A percentile compares a stretch with the other conserved stretches of the same genome.
Evolutionary conservation across 2,329 filamentous ascomycete genomes (phyloP).

Genomic region (Sporothrix curviconia): DNA sequence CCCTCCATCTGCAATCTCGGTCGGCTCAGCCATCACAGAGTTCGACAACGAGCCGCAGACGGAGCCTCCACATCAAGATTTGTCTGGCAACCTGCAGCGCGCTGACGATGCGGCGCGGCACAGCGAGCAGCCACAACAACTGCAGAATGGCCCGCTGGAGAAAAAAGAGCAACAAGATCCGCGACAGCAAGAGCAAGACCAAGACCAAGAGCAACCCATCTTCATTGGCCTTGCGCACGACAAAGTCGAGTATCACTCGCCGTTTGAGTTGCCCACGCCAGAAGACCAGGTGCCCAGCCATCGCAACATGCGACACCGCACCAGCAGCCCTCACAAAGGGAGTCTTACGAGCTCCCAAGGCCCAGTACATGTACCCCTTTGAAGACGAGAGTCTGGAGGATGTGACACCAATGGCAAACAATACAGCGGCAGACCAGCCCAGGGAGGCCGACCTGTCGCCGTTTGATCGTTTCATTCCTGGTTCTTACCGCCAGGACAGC

Average conservation of each 20-base stretch:
- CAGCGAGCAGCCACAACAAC: too few relatives aligned
- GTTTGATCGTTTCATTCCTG: constrained; percentile 12
- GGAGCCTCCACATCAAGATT: constrained; percentile 37
- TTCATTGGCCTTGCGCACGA: neutral
- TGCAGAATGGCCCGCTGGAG: too few relatives aligned
- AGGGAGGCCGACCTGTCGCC: neutral
- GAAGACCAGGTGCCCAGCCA: constrained; percentile 2
- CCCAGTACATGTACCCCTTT: constrained; percentile 46
- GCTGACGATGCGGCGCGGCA: neutral
- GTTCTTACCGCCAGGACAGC: constrained; percentile 14
- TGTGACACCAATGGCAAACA: neutral
- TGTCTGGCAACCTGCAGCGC: neutral
- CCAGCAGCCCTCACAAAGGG: neutral
- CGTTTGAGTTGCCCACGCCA: constrained; percentile 15
- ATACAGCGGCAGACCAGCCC: neutral
- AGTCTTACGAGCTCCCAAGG: constrained; percentile 23
- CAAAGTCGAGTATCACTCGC: constrained; percentile 19
- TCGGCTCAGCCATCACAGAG: constrained; percentile 56
- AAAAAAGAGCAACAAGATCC: too few relatives aligned
- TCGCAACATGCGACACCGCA: neutral
- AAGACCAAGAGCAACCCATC: neutral
- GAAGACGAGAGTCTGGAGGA: constrained; percentile 33
- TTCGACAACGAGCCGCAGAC: constrained; percentile 68
- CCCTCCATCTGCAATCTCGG: constrained; percentile 54
- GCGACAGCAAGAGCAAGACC: neutral